These are phyloP conservation scores for Trichoderma koningii DNA, from an alignment of 2,329 filamentous ascomycete genomes.

Conservation along the genomic window DNA sequence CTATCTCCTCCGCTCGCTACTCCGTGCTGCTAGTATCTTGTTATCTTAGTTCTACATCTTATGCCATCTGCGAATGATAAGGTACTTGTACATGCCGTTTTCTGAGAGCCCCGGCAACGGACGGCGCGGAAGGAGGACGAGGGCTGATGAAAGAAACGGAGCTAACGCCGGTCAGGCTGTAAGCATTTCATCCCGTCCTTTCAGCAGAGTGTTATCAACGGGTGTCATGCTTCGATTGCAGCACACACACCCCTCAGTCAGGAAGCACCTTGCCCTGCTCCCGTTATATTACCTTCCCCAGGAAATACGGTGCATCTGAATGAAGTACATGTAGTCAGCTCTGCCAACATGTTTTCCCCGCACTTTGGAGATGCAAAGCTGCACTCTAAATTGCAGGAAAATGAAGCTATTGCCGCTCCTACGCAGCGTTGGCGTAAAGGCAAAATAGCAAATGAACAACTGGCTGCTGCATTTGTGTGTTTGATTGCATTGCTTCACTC, in stretches of 20 bases:
- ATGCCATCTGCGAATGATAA: neutral
- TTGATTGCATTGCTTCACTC: too few species aligned
- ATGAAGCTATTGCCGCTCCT: conserved; percentile 17
- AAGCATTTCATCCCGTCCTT: conserved; percentile 20
- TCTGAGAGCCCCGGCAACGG: neutral
- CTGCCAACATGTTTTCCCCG: conserved; percentile 4
- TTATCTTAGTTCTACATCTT: too few species aligned
- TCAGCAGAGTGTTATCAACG: neutral
- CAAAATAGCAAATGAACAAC: neutral
- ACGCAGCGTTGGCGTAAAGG: conserved; percentile 12
- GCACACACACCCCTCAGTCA: neutral
- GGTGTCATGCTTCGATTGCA: neutral
- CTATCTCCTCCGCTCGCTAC: too few species aligned
- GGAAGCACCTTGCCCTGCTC: neutral
- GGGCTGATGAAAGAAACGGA: conserved; percentile 1
- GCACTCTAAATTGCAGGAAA: conserved; percentile 16
- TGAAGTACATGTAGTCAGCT: neutral
- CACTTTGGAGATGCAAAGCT: neutral
- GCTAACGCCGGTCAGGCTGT: conserved; percentile 7
- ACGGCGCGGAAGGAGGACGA: neutral
- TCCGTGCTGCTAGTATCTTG: too few species aligned
- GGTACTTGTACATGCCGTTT: neutral
- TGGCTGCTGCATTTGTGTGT: too few species aligned
- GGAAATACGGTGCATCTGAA: neutral
- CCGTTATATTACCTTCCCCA: conserved; percentile 2